Percentiles rank a stretch among this genome's conserved stretches.
Evolutionary conservation across 345 rosid genomes (phyloP).

Genomic region (Populus deltoides): DNA sequence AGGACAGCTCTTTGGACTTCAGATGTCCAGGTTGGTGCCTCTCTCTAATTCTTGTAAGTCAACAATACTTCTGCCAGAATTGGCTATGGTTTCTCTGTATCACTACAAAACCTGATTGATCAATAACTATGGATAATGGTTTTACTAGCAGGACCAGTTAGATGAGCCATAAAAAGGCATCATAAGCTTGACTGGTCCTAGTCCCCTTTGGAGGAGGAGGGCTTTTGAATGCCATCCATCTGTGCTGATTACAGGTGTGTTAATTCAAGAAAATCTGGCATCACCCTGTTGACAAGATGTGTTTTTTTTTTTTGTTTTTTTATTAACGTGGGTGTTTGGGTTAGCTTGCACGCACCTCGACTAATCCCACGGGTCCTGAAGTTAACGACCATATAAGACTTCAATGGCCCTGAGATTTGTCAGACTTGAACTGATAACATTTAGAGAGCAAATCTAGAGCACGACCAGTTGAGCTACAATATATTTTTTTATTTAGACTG

Average conservation of each 20-base stretch:
- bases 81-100: neutral
- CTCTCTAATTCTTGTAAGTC: neutral
- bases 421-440: rapidly evolving
- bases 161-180: constrained; percentile 53
- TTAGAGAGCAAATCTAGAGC: rapidly evolving
- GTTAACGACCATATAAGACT: no score
- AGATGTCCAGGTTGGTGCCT: constrained; percentile 65
- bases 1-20: constrained; percentile 89
- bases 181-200: constrained; percentile 27
- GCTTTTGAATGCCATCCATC: constrained; percentile 58
- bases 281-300: constrained; percentile 16
- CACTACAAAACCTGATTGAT: neutral
- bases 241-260: constrained; percentile 27
- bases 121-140: neutral
- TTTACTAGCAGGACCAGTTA: constrained; percentile 57
- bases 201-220: constrained; percentile 59
- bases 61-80: neutral
- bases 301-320: no score
- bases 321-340: no score
- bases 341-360: no score
- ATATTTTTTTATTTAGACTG: constrained; percentile 14
- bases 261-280: constrained; percentile 7
- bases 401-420: no score
- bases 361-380: no score
- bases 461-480: neutral